A percentile compares a stretch with the other conserved stretches of the same genome.
Conservation (phyloP, 2,329 filamentous ascomycete species). For the Trichophyton rubrum region DNA sequence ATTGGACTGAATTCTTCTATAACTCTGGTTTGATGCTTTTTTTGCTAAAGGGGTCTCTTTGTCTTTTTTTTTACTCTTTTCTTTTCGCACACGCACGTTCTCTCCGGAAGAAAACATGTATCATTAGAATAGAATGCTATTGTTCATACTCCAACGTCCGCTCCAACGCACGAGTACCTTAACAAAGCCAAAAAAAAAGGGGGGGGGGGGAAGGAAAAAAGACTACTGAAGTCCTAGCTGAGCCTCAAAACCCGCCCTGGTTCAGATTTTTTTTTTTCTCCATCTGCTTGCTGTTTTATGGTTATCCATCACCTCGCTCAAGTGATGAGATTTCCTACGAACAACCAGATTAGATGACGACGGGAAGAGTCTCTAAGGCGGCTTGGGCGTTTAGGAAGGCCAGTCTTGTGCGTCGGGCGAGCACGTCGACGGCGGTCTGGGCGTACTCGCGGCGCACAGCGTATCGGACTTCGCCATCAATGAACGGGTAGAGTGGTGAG, state of each 20-base stretch:
- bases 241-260: not conserved
- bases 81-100: not conserved
- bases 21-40: not conserved
- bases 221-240: not conserved
- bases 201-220: not conserved
- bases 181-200: not conserved
- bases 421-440: constrained; percentile 76
- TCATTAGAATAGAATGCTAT: constrained; percentile 3
- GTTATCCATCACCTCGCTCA: not conserved
- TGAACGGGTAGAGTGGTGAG: constrained; percentile 69
- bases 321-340: not conserved
- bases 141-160: not conserved
- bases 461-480: constrained; percentile 84
- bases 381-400: constrained; percentile 89
- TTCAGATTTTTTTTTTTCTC: too few relatives aligned
- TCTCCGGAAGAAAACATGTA: not conserved
- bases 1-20: not conserved
- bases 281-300: too few relatives aligned
- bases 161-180: not conserved
- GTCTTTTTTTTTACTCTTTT: not conserved
- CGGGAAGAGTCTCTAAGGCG: constrained; percentile 70
- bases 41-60: not conserved
- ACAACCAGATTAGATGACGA: constrained; percentile 44
- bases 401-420: constrained; percentile 71
- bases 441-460: constrained; percentile 82